phyloP scores from a whole-genome alignment of 345 rosid species.

The Orychophragmus violaceus region DNA sequence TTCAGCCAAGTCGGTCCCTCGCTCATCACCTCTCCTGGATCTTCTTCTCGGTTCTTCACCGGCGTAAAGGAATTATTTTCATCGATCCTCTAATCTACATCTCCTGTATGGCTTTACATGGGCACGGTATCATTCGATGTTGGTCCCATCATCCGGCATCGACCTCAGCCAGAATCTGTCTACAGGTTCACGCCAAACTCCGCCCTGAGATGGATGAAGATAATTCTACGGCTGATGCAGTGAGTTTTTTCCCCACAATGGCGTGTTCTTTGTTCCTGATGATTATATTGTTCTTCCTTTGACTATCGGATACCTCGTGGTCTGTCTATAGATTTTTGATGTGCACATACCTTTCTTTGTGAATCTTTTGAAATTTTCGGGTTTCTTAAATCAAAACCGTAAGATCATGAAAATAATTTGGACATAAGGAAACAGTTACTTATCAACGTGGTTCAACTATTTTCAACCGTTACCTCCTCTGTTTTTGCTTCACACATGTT shows the following conservation, averaged over 20 bases:
- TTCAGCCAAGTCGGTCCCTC: slow-evolving; percentile 45
- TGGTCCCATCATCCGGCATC: slow-evolving; percentile 54
- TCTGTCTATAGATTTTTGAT: neutral
- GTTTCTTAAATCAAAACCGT: no score
- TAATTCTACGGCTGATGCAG: slow-evolving; percentile 90
- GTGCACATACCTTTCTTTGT: no score
- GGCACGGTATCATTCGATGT: slow-evolving; percentile 87
- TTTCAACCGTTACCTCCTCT: no score
- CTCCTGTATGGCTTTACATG: slow-evolving; percentile 91
- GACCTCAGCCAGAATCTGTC: slow-evolving; percentile 77
- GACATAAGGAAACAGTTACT: no score
- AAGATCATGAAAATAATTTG: no score
- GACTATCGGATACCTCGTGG: neutral
- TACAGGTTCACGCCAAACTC: slow-evolving; percentile 79
- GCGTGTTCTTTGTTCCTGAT: no score
- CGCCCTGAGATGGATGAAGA: slow-evolving; percentile 84
- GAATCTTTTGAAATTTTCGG: no score
- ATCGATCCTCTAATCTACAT: slow-evolving; percentile 92
- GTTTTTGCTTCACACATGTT: no score
- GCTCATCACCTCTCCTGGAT: slow-evolving; percentile 87
- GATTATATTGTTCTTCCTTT: neutral
- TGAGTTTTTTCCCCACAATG: slow-evolving; percentile 33
- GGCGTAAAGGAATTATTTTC: slow-evolving; percentile 84
- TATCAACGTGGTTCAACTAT: no score
- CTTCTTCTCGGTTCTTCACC: slow-evolving; percentile 76